Conservation (phyloP, 2,329 filamentous ascomycete genomes). For the Botrytis aclada region DNA sequence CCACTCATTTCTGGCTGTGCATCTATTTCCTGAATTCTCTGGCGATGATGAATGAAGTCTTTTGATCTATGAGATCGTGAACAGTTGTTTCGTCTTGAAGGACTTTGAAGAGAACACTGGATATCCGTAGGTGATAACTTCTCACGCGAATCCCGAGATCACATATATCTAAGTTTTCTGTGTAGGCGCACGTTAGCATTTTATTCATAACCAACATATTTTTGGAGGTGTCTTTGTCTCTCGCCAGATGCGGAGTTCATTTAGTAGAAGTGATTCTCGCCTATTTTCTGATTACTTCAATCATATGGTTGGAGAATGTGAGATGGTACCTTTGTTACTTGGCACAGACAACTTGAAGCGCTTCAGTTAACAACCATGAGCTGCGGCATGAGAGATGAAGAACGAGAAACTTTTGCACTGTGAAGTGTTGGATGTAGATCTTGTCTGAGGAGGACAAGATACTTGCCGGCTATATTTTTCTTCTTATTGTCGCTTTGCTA, state of each 20-base stretch:
- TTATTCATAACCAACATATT: fast-evolving
- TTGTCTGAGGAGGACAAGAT: neutral
- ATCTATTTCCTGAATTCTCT: neutral
- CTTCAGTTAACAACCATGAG: neutral
- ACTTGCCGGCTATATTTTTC: neutral
- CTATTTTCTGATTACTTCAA: neutral
- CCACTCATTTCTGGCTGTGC: neutral
- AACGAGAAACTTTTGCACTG: neutral
- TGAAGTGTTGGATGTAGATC: neutral
- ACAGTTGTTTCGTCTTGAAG: neutral
- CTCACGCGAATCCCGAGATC: neutral
- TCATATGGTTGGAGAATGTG: too few relatives aligned
- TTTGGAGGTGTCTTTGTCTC: neutral
- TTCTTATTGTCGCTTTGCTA: neutral
- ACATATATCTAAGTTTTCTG: neutral
- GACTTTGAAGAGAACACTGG: too few relatives aligned
- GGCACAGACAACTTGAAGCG: fast-evolving
- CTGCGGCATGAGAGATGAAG: neutral
- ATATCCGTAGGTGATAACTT: fast-evolving
- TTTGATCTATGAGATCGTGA: neutral
- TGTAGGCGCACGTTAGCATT: neutral
- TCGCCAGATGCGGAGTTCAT: neutral
- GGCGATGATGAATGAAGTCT: fast-evolving
- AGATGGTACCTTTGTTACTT: neutral
- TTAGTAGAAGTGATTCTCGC: neutral